phyloP scores from a whole-genome alignment of 805 yeast genomes.

The Isabelozyma rhagii region DNA sequence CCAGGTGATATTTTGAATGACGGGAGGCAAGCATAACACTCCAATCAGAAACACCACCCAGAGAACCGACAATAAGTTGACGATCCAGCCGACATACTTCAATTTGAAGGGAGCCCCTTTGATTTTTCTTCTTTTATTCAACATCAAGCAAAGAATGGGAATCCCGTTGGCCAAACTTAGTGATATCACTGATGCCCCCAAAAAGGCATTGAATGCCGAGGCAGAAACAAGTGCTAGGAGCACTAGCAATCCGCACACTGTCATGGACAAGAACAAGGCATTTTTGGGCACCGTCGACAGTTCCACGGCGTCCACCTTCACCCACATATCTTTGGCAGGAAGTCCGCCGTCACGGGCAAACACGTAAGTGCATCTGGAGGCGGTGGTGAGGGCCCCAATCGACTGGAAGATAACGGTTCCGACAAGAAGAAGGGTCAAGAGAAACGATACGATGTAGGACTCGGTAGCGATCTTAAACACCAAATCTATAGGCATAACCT shows the following conservation, averaged over 20 bases:
- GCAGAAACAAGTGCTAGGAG: conserved; percentile 64
- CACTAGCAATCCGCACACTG: conserved; percentile 57
- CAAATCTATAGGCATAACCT: conserved; percentile 74
- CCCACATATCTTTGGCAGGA: conserved; percentile 64
- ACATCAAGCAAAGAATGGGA: conserved; percentile 62
- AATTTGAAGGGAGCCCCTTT: conserved; percentile 68
- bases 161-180: conserved; percentile 73
- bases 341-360: conserved; percentile 82
- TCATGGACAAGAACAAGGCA: conserved; percentile 64
- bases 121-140: conserved; percentile 58
- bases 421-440: conserved; percentile 60
- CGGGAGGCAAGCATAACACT: conserved; percentile 70
- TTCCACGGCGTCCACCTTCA: conserved; percentile 55
- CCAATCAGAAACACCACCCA: conserved; percentile 61
- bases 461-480: conserved; percentile 70
- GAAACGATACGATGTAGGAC: conserved; percentile 64
- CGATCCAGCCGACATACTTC: conserved; percentile 58
- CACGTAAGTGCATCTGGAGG: conserved; percentile 78
- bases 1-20: conserved; percentile 41
- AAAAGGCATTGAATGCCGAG: conserved; percentile 78
- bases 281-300: conserved; percentile 65
- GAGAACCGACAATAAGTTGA: conserved; percentile 54
- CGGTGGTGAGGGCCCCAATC: conserved; percentile 75
- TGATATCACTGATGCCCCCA: conserved; percentile 78
- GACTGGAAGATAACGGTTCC: conserved; percentile 76